Evolutionary conservation across 108 stramenopile genomes (phyloP).

Genomic region (Pseudonitzschia multistriata): DNA sequence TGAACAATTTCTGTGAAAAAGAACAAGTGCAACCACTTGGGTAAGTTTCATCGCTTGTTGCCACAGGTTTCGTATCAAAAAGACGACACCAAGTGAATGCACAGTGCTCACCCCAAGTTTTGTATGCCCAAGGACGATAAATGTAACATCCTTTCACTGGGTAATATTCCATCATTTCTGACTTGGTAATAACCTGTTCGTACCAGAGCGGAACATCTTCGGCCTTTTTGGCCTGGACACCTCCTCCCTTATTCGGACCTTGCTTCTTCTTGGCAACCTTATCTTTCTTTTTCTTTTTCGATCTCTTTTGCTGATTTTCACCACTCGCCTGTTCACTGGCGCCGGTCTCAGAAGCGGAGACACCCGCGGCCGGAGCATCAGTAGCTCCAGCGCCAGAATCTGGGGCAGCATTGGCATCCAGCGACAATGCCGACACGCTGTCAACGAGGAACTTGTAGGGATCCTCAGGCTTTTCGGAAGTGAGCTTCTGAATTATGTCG

Average conservation of each 20-base stretch:
- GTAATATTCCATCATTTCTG: slow-evolving; percentile 97
- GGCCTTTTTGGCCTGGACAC: slow-evolving; percentile 64
- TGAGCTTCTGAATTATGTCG: background rate
- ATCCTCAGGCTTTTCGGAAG: background rate
- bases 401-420: background rate
- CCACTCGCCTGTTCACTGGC: background rate
- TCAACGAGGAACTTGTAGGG: background rate
- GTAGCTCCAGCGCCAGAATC: background rate
- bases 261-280: background rate
- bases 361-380: background rate
- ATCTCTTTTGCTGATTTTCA: background rate
- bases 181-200: slow-evolving; percentile 88
- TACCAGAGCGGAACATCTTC: slow-evolving; percentile 96
- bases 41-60: background rate
- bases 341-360: background rate
- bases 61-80: no score
- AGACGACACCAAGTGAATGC: background rate
- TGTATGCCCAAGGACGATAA: slow-evolving; percentile 93
- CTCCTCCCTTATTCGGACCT: background rate
- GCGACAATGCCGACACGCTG: background rate
- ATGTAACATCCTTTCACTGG: slow-evolving; percentile 96
- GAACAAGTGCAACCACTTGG: background rate
- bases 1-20: slow-evolving; percentile 80
- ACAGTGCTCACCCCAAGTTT: slow-evolving; percentile 86
- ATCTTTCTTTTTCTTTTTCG: slow-evolving; percentile 12